Evolutionary conservation across 2,329 filamentous ascomycete species (phyloP), one percentile per base, ranked within the genome.

Genomic region (Diaporthe amygdali): DNA sequence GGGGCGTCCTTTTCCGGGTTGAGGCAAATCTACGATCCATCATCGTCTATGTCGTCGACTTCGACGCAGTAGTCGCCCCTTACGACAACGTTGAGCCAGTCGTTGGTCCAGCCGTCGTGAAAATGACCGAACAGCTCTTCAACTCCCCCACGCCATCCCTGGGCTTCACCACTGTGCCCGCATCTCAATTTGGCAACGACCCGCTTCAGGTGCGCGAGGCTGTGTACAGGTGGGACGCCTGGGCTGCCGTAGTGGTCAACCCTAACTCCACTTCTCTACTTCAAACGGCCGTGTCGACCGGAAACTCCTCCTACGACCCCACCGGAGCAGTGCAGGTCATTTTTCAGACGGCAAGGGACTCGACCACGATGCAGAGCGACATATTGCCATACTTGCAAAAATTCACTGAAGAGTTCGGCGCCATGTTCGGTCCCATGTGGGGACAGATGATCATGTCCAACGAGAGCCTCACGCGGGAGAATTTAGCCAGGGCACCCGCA

Each of bases 221-320:
- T 4, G 83, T 92, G 1, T 92, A 90, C 76, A 82, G 91, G 68
- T 87, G 85, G 74, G 80, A 89, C 37, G 84, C 85, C 12, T 92
- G 87, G 84, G 89, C 87, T 0, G 90, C 90, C 0, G 84, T 92
- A 56, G 84, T 92, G 69, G 82, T 92, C 74, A 90, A 91, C 72
- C 78, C 89, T 1, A 91, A 92, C 74, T 90, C 91, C 0, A 91
- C 89, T 0, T 80, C 84, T 0, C 81, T 91, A 25, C 82, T 92
- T 0, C 86, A 86, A 66, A 79, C 84, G 22, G 89, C 90, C 0
- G 81, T 91, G 0, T 78, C 80, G 2, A 85, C 79, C 0, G 88
- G 87, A 1, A 91, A 92, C 75, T 75, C 84, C 2, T 86, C 84
- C 6, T 92, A 92, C 76, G 88, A 91, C 61, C 90, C 90, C 0